A percentile compares a stretch with the other conserved stretches of the same genome.
These are phyloP conservation scores for Cladosporium colombiae DNA, from an alignment of 2,329 filamentous ascomycete genomes.

Conservation along the genomic window DNA sequence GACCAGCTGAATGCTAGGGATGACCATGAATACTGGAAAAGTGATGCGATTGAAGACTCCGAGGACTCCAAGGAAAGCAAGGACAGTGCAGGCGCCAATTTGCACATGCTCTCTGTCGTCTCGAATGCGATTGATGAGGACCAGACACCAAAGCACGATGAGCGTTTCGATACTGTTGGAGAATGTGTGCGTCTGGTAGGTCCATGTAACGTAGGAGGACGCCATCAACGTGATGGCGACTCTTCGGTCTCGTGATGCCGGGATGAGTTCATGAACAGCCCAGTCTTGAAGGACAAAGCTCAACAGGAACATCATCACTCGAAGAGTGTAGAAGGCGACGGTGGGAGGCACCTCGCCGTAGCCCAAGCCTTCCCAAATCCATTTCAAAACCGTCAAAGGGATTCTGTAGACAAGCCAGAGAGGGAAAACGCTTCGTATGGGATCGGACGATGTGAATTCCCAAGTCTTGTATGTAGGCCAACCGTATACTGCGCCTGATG, in stretches of 20 bases:
- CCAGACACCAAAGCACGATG: constrained; percentile 88
- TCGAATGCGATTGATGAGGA: constrained; percentile 83
- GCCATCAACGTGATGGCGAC: constrained; percentile 81
- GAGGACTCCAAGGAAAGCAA: constrained; percentile 79
- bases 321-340: constrained; percentile 84
- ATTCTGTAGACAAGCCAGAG: constrained; percentile 94
- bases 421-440: constrained; percentile 93
- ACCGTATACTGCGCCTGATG: constrained; percentile 81
- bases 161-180: constrained; percentile 96
- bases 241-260: constrained; percentile 68
- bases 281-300: constrained; percentile 98
- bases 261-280: constrained; percentile 90
- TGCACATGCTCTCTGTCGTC: constrained; percentile 77
- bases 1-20: constrained; percentile 79
- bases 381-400: constrained; percentile 88
- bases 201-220: constrained; percentile 98
- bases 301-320: constrained; percentile 87
- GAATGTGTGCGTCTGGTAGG: constrained; percentile 96
- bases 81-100: constrained; percentile 70
- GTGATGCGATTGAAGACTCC: constrained; percentile 97
- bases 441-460: constrained; percentile 88
- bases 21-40: constrained; percentile 86
- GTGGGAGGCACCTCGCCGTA: constrained; percentile 78
- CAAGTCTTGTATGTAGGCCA: constrained; percentile 89
- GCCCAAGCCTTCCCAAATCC: constrained; percentile 86